A percentile compares a stretch with the other conserved stretches of the same genome.
Evolutionary conservation across 495 filamentous ascomycete genomes (phyloP).

Genomic region (Zalerion maritima): DNA sequence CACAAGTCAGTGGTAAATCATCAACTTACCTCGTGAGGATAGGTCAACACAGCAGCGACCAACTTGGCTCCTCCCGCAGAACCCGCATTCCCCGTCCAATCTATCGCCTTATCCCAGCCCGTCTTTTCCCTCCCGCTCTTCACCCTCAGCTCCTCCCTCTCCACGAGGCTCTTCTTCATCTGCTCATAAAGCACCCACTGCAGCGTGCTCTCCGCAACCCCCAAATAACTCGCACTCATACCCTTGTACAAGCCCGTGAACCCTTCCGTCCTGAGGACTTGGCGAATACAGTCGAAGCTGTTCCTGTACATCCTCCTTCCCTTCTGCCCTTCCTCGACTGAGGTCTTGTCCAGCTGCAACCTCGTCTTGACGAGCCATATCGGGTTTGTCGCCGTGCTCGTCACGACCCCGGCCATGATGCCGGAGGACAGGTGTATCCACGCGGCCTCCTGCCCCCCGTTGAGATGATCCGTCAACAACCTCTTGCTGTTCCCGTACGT

Average conservation of each 20-base stretch:
- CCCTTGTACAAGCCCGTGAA: slow-evolving; percentile 69
- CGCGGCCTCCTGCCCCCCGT: slow-evolving; percentile 48
- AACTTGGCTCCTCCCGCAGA: slow-evolving; percentile 75
- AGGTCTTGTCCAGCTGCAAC: slow-evolving; percentile 68
- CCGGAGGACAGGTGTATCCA: slow-evolving; percentile 62
- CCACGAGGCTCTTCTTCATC: slow-evolving; percentile 51
- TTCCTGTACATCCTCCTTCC: slow-evolving; percentile 56
- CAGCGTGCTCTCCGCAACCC: slow-evolving; percentile 70
- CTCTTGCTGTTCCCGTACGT: slow-evolving; percentile 80
- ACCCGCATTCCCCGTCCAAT: slow-evolving; percentile 54
- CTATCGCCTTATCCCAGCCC: slow-evolving; percentile 48
- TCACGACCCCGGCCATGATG: slow-evolving; percentile 59
- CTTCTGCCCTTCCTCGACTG: slow-evolving; percentile 35
- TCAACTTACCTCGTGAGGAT: slow-evolving; percentile 71
- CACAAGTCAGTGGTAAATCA: too few species aligned
- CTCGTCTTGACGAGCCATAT: slow-evolving; percentile 90
- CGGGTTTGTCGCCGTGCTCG: slow-evolving; percentile 76
- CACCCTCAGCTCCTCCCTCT: slow-evolving; percentile 38
- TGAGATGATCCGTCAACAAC: slow-evolving; percentile 50
- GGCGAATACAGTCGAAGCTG: slow-evolving; percentile 62
- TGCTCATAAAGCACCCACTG: slow-evolving; percentile 84
- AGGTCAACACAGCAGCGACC: slow-evolving; percentile 62
- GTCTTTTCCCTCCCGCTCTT: slow-evolving; percentile 38
- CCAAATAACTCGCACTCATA: slow-evolving; percentile 74
- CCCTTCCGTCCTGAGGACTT: slow-evolving; percentile 66